Evolutionary conservation across 129 eudicot species (phyloP).

Genomic region (Centrapalus pauciflorus): DNA sequence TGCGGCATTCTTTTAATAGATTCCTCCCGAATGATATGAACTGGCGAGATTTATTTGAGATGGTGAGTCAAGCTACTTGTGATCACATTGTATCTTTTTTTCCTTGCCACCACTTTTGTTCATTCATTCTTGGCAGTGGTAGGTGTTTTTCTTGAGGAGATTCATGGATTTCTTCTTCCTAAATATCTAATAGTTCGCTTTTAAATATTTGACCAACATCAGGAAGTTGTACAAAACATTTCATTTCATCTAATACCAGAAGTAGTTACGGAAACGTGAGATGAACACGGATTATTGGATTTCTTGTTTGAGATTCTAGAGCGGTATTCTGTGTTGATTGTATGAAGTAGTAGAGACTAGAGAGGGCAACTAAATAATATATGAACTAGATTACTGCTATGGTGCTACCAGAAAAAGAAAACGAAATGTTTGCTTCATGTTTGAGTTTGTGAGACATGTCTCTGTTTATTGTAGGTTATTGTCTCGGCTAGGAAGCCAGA

Average conservation of each 20-base stretch:
- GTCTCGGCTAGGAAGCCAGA: slow-evolving; percentile 98
- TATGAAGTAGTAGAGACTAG: not conserved
- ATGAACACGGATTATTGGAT: not conserved
- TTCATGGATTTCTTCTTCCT: not conserved
- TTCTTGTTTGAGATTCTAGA: slow-evolving; percentile 2
- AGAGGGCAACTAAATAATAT: slow-evolving; percentile 5
- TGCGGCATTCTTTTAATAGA: slow-evolving; percentile 89
- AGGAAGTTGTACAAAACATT: too few species aligned
- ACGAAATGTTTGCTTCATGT: not conserved
- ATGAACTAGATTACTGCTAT: not conserved
- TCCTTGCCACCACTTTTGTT: not conserved
- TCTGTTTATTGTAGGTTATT: slow-evolving; percentile 56
- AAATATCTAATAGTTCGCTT: not conserved
- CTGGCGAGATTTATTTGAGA: slow-evolving; percentile 94
- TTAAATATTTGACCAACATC: not conserved
- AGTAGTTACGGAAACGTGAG: not conserved
- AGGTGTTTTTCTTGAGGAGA: not conserved
- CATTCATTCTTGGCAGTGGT: not conserved
- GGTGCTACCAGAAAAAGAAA: not conserved
- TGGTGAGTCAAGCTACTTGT: slow-evolving; percentile 45
- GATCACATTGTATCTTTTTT: not conserved
- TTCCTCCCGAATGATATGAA: slow-evolving; percentile 92
- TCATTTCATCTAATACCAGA: not conserved
- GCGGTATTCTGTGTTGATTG: slow-evolving; percentile 1
- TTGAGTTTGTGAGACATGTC: slow-evolving; percentile 11